A percentile compares a stretch with the other conserved stretches of the same genome.
Evolutionary conservation across 768 basidiomycete species (phyloP).

Genomic region (Artomyces pyxidatus): DNA sequence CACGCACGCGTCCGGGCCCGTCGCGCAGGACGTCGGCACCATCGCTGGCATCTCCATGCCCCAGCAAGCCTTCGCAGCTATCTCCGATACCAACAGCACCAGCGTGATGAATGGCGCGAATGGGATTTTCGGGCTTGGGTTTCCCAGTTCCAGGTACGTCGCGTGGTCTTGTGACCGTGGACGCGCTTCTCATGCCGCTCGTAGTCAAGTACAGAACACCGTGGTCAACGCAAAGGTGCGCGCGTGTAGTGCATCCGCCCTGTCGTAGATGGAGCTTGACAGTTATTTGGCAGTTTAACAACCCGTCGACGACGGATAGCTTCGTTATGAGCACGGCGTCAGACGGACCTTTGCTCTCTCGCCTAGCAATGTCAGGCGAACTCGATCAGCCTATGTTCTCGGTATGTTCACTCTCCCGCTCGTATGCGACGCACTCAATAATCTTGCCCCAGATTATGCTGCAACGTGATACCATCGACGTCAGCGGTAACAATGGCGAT

Average conservation of each 20-base stretch:
- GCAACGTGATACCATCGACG: conserved; percentile 61
- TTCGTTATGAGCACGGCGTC: conserved; percentile 5
- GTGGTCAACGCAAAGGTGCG: conserved; percentile 5
- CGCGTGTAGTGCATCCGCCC: not conserved
- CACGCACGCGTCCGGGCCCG: conserved; percentile 57
- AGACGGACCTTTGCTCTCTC: conserved; percentile 27
- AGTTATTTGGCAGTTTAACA: conserved; percentile 5
- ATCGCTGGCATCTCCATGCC: conserved; percentile 44
- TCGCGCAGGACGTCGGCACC: conserved; percentile 49
- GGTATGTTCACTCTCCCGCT: conserved; percentile 22
- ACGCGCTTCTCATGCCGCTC: not conserved
- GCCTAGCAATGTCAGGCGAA: conserved; percentile 25
- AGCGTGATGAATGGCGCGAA: conserved; percentile 45
- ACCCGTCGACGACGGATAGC: conserved; percentile 6
- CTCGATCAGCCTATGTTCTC: conserved; percentile 36
- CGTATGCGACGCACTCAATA: not conserved
- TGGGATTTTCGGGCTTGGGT: conserved; percentile 71
- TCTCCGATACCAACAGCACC: conserved; percentile 61
- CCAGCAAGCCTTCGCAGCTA: conserved; percentile 55
- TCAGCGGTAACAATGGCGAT: conserved; percentile 59
- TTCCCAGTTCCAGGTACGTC: conserved; percentile 33
- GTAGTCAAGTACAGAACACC: conserved; percentile 6
- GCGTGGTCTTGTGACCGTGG: too few relatives aligned
- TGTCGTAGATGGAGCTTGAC: not conserved
- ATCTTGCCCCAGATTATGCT: conserved; percentile 27